A percentile compares a stretch with the other conserved stretches of the same genome.
Evolutionary conservation across 2,329 filamentous ascomycete genomes (phyloP).

Genomic region (Ophiostoma sp.): DNA sequence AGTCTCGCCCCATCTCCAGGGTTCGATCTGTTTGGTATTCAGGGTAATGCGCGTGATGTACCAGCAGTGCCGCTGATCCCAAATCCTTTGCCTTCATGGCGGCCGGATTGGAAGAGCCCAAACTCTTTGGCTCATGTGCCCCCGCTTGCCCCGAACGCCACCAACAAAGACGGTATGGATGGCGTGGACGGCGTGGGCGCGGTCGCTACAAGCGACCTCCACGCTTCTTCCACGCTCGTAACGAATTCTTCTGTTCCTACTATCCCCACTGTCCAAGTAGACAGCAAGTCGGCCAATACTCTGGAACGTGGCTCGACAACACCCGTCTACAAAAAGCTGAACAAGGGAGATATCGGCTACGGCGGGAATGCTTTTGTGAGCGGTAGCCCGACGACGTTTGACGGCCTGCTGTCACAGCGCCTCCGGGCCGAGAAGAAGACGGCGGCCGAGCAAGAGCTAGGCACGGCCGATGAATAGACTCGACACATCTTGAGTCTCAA

Average conservation of each 20-base stretch:
- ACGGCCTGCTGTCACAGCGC: constrained; percentile 65
- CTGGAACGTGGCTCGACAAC: constrained; percentile 27
- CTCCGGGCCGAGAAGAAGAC: constrained; percentile 45
- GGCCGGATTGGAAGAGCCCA: neutral
- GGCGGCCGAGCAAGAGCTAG: neutral
- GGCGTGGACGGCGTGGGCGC: too few relatives aligned
- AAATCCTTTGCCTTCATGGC: neutral
- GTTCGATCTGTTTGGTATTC: constrained; percentile 37
- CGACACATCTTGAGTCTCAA: neutral
- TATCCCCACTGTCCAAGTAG: neutral
- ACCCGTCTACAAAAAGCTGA: constrained; percentile 60
- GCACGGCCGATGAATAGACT: neutral
- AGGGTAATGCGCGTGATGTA: constrained; percentile 25
- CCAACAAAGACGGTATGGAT: neutral
- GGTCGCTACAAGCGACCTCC: neutral
- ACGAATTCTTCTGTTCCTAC: too few relatives aligned
- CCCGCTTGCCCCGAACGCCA: neutral
- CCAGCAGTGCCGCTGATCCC: constrained; percentile 21
- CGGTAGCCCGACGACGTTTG: constrained; percentile 42
- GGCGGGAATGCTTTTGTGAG: constrained; percentile 48
- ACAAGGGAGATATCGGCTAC: constrained; percentile 59
- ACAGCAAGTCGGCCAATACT: neutral
- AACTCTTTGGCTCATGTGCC: neutral
- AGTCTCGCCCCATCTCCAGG: constrained; percentile 27
- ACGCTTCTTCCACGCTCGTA: neutral